These are phyloP conservation scores for Tylopilus sp. DNA, from an alignment of 768 basidiomycete genomes.

Conservation along the genomic window DNA sequence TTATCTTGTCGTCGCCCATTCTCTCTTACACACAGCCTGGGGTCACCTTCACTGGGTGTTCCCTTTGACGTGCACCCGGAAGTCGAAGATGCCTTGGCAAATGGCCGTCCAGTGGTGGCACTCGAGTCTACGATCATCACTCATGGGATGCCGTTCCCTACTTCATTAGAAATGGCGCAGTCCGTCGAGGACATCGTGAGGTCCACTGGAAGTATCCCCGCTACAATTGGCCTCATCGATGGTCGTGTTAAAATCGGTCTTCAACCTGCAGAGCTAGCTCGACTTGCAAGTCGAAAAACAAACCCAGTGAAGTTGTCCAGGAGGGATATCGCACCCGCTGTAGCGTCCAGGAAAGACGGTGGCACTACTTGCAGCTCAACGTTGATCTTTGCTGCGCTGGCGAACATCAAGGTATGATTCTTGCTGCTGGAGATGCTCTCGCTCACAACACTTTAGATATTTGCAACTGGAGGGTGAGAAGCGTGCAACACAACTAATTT, in stretches of 20 bases:
- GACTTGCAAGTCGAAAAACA: constrained; percentile 53
- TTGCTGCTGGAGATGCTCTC: background rate
- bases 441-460: constrained; percentile 49
- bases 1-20: constrained; percentile 1
- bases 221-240: constrained; percentile 81
- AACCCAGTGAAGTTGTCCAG: constrained; percentile 68
- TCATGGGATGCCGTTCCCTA: constrained; percentile 86
- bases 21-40: background rate
- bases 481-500: background rate
- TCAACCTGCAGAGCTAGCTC: constrained; percentile 56
- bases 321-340: constrained; percentile 75
- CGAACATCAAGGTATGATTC: constrained; percentile 73
- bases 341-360: constrained; percentile 66
- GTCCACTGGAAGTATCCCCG: constrained; percentile 74
- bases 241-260: constrained; percentile 90
- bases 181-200: constrained; percentile 75
- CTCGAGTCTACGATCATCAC: constrained; percentile 92
- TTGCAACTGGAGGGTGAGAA: constrained; percentile 87
- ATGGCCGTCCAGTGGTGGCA: constrained; percentile 72
- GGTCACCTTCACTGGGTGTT: constrained; percentile 6
- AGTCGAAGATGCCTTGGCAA: constrained; percentile 72
- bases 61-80: constrained; percentile 78
- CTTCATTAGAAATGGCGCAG: constrained; percentile 65
- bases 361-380: constrained; percentile 81
- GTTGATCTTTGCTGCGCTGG: constrained; percentile 68